Conservation (phyloP, 768 basidiomycete genomes). For the Galerina marginata region DNA sequence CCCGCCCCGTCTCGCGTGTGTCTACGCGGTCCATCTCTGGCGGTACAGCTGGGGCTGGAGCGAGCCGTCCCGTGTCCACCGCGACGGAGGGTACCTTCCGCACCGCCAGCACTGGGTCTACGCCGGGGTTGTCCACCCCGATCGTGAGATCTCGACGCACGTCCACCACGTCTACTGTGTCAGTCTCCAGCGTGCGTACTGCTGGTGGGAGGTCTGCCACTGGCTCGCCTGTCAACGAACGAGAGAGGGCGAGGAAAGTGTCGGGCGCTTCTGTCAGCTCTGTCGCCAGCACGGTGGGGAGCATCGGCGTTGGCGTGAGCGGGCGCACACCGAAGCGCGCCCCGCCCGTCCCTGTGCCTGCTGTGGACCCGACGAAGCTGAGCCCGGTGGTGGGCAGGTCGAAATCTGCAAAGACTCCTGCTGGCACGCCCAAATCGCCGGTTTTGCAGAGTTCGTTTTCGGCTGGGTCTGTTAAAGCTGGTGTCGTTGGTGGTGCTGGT, state of each 20-base stretch:
- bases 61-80: conserved; percentile 20
- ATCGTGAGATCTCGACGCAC: conserved; percentile 34
- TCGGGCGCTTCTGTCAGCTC: conserved; percentile 31
- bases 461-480: background rate
- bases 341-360: conserved; percentile 34
- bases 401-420: background rate
- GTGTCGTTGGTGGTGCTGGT: too few species aligned
- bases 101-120: conserved; percentile 39
- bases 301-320: conserved; percentile 6
- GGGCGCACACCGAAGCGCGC: conserved; percentile 28
- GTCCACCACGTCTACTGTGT: conserved; percentile 36
- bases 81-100: conserved; percentile 32
- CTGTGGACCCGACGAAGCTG: conserved; percentile 32
- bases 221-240: conserved; percentile 23
- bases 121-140: conserved; percentile 28
- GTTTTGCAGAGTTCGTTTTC: background rate
- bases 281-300: conserved; percentile 29
- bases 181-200: conserved; percentile 21
- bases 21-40: conserved; percentile 19
- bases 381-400: conserved; percentile 30
- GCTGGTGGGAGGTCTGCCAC: conserved; percentile 16
- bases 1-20: conserved; percentile 29
- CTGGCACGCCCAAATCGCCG: too few species aligned
- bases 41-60: conserved; percentile 3
- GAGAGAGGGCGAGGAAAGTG: conserved; percentile 24